These are phyloP conservation scores for Calonectria leucothoes DNA, from an alignment of 2,329 filamentous ascomycete genomes.

Conservation along the genomic window DNA sequence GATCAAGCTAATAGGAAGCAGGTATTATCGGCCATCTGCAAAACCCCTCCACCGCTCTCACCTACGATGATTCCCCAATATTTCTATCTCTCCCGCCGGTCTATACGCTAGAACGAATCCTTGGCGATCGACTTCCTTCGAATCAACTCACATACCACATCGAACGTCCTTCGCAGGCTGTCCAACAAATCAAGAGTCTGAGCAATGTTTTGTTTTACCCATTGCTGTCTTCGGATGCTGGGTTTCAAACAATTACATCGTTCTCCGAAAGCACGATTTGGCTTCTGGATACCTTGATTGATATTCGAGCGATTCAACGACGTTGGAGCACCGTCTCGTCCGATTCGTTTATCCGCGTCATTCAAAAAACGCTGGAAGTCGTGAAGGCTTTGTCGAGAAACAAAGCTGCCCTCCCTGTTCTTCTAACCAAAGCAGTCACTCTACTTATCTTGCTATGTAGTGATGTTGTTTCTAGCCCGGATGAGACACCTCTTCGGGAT, in stretches of 20 bases:
- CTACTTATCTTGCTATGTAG: conserved; percentile 56
- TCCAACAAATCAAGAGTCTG: conserved; percentile 59
- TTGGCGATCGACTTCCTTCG: conserved; percentile 39
- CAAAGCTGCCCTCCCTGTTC: conserved; percentile 27
- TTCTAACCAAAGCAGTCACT: conserved; percentile 51
- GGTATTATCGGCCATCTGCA: conserved; percentile 50
- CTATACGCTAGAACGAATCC: conserved; percentile 50
- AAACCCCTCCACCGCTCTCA: conserved; percentile 41
- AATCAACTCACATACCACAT: conserved; percentile 54
- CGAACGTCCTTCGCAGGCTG: conserved; percentile 53
- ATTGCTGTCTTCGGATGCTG: conserved; percentile 47
- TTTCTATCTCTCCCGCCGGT: conserved; percentile 53
- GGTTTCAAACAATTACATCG: conserved; percentile 46
- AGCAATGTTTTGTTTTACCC: conserved; percentile 57
- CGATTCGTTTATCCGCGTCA: conserved; percentile 47
- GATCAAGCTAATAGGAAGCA: conserved; percentile 35
- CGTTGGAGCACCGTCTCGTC: conserved; percentile 48
- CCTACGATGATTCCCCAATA: conserved; percentile 42
- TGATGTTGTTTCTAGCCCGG: conserved; percentile 51
- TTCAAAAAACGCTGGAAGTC: conserved; percentile 53
- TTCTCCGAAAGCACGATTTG: conserved; percentile 58
- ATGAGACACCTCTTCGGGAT: conserved; percentile 45
- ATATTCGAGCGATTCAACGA: conserved; percentile 54
- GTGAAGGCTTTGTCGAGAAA: conserved; percentile 35
- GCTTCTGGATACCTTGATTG: conserved; percentile 62